Evolutionary conservation across 148 eudicot genomes (phyloP).

Genomic region (Fagopyrum tataricum): DNA sequence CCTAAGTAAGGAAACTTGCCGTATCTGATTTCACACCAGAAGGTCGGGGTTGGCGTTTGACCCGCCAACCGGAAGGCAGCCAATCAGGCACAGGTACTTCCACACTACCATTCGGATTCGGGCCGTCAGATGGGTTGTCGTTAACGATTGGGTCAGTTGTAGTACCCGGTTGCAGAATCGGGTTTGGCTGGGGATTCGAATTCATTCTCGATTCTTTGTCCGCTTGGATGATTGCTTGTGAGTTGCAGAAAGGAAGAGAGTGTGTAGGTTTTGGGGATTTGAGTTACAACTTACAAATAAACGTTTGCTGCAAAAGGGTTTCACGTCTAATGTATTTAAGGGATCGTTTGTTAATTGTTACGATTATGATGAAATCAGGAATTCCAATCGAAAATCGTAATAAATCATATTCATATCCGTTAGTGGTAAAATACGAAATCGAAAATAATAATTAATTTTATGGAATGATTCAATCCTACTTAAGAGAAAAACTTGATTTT

Average conservation of each 20-base stretch:
- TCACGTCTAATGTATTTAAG: too few species aligned
- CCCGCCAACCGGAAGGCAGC: conserved; percentile 34
- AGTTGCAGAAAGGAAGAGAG: neutral
- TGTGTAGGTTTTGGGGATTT: neutral
- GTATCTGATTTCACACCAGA: conserved; percentile 18
- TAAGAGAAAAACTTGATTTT: too few species aligned
- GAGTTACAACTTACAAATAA: too few species aligned
- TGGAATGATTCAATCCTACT: too few species aligned
- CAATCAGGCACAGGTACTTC: conserved; percentile 34
- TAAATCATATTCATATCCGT: too few species aligned
- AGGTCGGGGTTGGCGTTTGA: conserved; percentile 18
- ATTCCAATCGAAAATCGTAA: too few species aligned
- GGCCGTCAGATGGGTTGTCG: neutral
- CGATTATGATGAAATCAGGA: too few species aligned
- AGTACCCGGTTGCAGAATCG: conserved; percentile 28
- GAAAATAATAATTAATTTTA: too few species aligned
- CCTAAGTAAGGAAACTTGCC: neutral
- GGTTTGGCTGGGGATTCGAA: conserved; percentile 19
- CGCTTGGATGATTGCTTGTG: neutral
- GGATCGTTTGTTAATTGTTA: too few species aligned
- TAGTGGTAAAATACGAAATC: too few species aligned
- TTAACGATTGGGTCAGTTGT: conserved; percentile 22
- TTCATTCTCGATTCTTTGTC: neutral
- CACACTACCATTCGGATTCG: neutral
- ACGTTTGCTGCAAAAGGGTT: too few species aligned